Evolutionary conservation across 441 rosid species (phyloP), one percentile per base, ranked within the genome.

Genomic region (Heliophila coronopifolia): DNA sequence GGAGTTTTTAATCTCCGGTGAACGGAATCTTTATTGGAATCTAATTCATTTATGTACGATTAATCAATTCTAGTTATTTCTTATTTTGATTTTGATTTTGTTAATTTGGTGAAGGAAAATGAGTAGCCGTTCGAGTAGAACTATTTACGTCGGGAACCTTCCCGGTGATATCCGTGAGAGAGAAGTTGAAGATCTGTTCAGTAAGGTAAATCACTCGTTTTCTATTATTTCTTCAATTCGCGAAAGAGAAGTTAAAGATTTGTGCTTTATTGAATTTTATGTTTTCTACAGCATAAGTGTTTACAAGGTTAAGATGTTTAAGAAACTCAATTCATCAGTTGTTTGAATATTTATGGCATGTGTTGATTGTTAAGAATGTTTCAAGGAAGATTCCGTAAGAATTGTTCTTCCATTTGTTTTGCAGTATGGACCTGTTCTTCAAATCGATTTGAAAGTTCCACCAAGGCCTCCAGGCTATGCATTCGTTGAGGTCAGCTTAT

Each of bases 41-140:
- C 23, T 20, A 2, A 20, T 20, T 2, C 23, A 17, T 14, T 41
- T 12, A 19, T 18, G 47, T 20, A 26, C 7, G 17, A 35, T n/a
- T 54, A 15, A 50, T 15, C 41, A 42, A 27, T 17, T 38, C 16
- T n/a, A n/a, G 47, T 50, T 52, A 25, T 27, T 33, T 3, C 32
- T 25, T 34, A 18, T 14, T n/a, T 23, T 9, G 22, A 28, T 50
- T 3, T 25, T 24, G 13, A 39, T 51, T 68, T 35, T 23, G 10
- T 2, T 2, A 31, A 32, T 52, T 50, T 55, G 38, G 0, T n/a
- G 23, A 4, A 66, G 73, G 47, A 65, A 59, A 51, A 92, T 88
- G 97, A 92, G 93, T 53, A 83, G 96, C 77, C 92, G 94, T n/a
- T 80, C 95, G 2, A 87, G 95, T 69, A 76, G 95, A 66, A 92